A percentile compares a stretch with the other conserved stretches of the same genome.
Evolutionary conservation across 371 early-diverging fungal genomes (phyloP).

Genomic region (Dinochytrium kinnereticum): DNA sequence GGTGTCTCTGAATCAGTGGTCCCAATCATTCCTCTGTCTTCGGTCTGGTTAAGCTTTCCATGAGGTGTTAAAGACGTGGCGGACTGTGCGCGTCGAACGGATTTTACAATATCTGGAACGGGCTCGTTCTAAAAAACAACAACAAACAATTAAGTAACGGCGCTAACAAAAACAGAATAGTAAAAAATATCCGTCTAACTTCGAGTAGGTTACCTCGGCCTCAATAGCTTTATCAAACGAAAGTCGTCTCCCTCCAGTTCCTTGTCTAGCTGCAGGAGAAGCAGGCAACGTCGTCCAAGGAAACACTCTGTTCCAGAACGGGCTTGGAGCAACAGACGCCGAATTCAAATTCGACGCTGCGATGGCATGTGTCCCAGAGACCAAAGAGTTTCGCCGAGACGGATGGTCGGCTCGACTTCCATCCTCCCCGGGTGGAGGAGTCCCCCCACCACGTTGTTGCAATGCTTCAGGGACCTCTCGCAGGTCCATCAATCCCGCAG

Average conservation of each 20-base stretch:
- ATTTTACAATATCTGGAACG: neutral
- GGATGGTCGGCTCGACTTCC: no score
- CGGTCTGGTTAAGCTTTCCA: neutral
- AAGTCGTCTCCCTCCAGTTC: neutral
- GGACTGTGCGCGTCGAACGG: neutral
- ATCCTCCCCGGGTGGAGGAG: no score
- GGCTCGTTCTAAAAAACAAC: no score
- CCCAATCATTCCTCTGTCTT: neutral
- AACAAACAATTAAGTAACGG: no score
- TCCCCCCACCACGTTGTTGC: neutral
- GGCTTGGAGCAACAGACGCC: neutral
- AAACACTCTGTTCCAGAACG: constrained; percentile 9
- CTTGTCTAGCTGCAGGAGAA: neutral
- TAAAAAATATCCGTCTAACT: neutral
- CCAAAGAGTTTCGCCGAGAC: no score
- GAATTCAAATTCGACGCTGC: neutral
- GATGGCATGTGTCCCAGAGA: no score
- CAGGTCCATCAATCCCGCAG: constrained; percentile 11
- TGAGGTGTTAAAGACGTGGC: neutral
- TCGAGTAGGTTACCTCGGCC: neutral
- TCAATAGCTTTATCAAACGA: neutral
- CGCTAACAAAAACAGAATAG: neutral
- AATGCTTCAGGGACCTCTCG: neutral
- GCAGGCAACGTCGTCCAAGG: constrained; percentile 1
- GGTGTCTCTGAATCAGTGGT: no score